These are phyloP conservation scores for Leccinum imitatum DNA, from an alignment of 768 basidiomycete species.

Conservation along the genomic window DNA sequence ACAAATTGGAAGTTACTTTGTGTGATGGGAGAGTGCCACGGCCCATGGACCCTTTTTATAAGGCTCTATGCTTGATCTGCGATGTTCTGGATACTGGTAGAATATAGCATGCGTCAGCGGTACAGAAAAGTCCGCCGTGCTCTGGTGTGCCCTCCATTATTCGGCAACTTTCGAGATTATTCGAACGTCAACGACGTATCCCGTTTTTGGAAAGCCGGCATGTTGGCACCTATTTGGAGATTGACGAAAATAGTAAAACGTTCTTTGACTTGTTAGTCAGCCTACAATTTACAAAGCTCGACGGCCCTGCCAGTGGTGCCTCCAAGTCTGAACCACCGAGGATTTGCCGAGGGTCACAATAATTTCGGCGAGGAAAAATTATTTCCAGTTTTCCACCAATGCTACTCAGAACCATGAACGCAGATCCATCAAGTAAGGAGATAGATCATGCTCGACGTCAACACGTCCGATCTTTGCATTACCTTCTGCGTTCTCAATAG, in stretches of 20 bases:
- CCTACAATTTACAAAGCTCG: too few relatives aligned
- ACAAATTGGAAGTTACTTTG: not conserved
- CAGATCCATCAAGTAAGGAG: too few relatives aligned
- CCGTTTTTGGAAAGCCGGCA: not conserved
- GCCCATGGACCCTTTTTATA: conserved; percentile 8
- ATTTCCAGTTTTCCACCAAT: too few relatives aligned
- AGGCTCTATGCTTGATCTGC: not conserved
- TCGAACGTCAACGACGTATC: not conserved
- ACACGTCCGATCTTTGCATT: too few relatives aligned
- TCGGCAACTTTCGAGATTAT: conserved; percentile 11
- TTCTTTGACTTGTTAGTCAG: not conserved
- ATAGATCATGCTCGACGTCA: too few relatives aligned
- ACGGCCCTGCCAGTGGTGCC: too few relatives aligned
- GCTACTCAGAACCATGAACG: too few relatives aligned
- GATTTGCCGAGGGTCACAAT: too few relatives aligned
- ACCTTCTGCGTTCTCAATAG: not conserved
- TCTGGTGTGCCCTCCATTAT: not conserved
- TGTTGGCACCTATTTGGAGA: not conserved
- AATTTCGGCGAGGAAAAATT: too few relatives aligned
- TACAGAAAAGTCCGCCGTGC: not conserved
- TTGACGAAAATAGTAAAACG: not conserved
- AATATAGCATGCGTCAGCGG: not conserved
- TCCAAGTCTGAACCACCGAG: too few relatives aligned
- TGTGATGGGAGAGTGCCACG: not conserved
- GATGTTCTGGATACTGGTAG: conserved; percentile 3